Percentiles rank a stretch among this genome's conserved stretches.
These are phyloP conservation scores for Colletotrichum euphorbiae DNA, from an alignment of 2,329 filamentous ascomycete species.

Conservation along the genomic window DNA sequence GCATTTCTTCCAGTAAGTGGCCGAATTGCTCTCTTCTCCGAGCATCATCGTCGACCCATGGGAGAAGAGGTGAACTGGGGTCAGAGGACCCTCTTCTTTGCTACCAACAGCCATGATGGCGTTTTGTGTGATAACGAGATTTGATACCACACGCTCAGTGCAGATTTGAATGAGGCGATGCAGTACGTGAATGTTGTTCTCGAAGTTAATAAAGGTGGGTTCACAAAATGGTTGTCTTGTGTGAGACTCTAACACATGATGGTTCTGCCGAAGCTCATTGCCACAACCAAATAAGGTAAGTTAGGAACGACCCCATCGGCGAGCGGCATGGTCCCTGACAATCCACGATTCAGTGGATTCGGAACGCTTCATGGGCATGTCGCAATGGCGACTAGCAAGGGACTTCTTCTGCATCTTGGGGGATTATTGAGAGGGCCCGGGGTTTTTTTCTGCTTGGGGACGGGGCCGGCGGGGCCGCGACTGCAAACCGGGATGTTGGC, in stretches of 20 bases:
- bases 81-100: conserved; percentile 42
- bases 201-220: background rate
- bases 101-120: conserved; percentile 25
- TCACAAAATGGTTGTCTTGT: background rate
- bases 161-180: background rate
- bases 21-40: conserved; percentile 71
- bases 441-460: background rate
- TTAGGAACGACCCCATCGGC: conserved; percentile 25
- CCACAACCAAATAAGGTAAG: background rate
- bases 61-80: conserved; percentile 75
- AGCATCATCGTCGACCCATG: conserved; percentile 81
- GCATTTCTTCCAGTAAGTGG: conserved; percentile 73
- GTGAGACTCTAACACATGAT: background rate
- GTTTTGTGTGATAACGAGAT: background rate
- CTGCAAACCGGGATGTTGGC: no score
- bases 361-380: background rate
- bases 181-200: background rate
- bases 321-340: background rate
- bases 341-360: background rate
- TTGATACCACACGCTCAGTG: no score
- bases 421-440: background rate
- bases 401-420: no score
- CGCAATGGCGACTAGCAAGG: background rate
- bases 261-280: background rate
- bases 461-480: conserved; percentile 32